Percentiles rank a stretch among this genome's conserved stretches.
phyloP scores from a whole-genome alignment of 2,329 filamentous ascomycete genomes.

The Neofusicoccum kwambonambiense region DNA sequence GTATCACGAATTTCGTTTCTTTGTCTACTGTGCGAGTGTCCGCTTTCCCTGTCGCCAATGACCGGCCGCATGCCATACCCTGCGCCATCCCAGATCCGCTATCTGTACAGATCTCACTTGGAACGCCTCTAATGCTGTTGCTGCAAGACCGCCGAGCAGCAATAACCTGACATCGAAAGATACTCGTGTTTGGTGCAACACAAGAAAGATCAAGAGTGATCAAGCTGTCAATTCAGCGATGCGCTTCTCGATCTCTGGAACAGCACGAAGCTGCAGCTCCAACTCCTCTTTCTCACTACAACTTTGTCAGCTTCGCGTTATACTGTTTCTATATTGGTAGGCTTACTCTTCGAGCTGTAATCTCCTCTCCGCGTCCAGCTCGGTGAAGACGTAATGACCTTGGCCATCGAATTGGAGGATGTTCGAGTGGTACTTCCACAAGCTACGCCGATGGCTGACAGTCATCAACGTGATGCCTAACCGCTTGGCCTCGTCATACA shows the following conservation, averaged over 20 bases:
- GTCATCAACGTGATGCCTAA: conserved; percentile 96
- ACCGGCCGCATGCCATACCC: not conserved
- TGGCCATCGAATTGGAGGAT: conserved; percentile 97
- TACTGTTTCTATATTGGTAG: not conserved
- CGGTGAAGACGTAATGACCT: conserved; percentile 85
- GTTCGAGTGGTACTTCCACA: conserved; percentile 95
- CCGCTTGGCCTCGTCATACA: conserved; percentile 95
- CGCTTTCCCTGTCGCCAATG: not conserved
- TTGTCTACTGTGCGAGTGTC: not conserved
- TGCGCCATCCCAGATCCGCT: not conserved
- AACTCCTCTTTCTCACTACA: conserved; percentile 86
- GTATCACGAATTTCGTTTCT: not conserved
- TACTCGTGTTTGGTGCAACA: not conserved
- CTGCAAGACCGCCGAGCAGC: not conserved
- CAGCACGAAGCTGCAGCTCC: conserved; percentile 77
- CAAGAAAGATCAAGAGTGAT: not conserved
- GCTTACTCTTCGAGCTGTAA: conserved; percentile 79
- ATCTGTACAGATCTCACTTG: not conserved
- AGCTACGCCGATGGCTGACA: conserved; percentile 81
- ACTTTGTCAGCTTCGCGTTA: conserved; percentile 19
- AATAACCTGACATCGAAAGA: not conserved
- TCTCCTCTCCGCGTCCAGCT: conserved; percentile 81
- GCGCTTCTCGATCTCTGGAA: conserved; percentile 83
- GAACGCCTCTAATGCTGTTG: conserved; percentile 5
- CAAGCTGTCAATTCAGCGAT: conserved; percentile 68